These are phyloP conservation scores for Pholiota molesta DNA, from an alignment of 768 basidiomycete species.

Conservation along the genomic window DNA sequence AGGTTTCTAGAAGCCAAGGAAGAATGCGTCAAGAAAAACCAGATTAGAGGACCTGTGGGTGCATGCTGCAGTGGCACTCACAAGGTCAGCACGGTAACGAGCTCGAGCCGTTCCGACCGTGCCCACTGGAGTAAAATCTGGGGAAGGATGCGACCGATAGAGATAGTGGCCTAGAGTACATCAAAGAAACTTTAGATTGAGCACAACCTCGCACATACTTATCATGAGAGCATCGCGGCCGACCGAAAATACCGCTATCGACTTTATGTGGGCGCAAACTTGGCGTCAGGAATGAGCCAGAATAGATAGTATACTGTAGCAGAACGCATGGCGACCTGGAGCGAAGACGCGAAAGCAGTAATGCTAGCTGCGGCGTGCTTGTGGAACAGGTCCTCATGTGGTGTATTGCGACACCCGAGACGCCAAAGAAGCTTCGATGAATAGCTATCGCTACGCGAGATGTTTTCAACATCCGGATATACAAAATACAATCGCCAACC, in stretches of 20 bases:
- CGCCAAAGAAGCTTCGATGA: not conserved
- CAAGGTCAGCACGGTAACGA: not conserved
- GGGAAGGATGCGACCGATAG: not conserved
- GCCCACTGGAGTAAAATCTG: not conserved
- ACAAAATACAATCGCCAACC: not conserved
- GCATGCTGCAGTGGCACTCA: not conserved
- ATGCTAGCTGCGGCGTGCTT: not conserved
- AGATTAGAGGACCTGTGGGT: not conserved
- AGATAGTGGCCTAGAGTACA: not conserved
- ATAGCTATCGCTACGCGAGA: not conserved
- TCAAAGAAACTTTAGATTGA: not conserved
- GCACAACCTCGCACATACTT: not conserved
- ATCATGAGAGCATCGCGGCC: not conserved
- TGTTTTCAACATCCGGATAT: not conserved
- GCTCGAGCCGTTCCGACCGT: not conserved
- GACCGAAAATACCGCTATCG: not conserved
- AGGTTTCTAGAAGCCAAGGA: not conserved
- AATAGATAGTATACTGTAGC: not conserved
- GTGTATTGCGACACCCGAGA: not conserved
- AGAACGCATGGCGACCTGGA: not conserved
- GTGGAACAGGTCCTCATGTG: not conserved
- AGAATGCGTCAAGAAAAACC: not conserved
- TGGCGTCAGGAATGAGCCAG: not conserved
- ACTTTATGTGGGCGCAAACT: not conserved
- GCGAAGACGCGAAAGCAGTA: not conserved